These are phyloP conservation scores for Mycena citricolor DNA, from an alignment of 1,284 basidiomycete genomes.

Conservation along the genomic window DNA sequence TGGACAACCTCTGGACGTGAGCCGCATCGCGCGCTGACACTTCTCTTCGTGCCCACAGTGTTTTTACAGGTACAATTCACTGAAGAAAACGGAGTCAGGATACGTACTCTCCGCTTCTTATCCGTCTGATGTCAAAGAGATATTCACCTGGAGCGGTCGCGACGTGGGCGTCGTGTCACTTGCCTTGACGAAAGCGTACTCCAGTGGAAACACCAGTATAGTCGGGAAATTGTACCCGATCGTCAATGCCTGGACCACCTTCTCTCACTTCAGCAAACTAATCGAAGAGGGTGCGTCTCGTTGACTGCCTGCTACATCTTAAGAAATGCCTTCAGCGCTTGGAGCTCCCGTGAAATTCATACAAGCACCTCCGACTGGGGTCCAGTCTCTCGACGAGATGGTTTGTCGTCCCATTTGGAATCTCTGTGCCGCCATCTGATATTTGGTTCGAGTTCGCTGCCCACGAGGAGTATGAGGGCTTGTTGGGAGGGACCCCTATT, in stretches of 20 bases:
- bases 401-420: slow-evolving; percentile 4
- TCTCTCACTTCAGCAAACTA: neutral
- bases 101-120: neutral
- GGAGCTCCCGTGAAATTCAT: slow-evolving; percentile 8
- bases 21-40: too few relatives aligned
- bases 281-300: slow-evolving; percentile 1
- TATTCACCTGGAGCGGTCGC: slow-evolving; percentile 10
- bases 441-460: neutral
- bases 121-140: too few relatives aligned
- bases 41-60: too few relatives aligned
- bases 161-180: slow-evolving; percentile 5
- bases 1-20: slow-evolving; percentile 16
- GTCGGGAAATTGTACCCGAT: slow-evolving; percentile 7
- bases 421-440: too few relatives aligned
- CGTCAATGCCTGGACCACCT: slow-evolving; percentile 1
- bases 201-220: neutral
- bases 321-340: neutral
- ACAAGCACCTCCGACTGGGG: neutral
- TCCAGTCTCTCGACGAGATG: slow-evolving; percentile 4
- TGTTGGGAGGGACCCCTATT: slow-evolving; percentile 2
- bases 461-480: slow-evolving; percentile 4
- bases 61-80: neutral
- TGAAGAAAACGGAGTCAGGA: neutral
- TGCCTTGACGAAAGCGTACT: slow-evolving; percentile 8
- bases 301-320: neutral